Evolutionary conservation across 78 protist genomes (phyloP).

Genomic region (Guillardia theta): DNA sequence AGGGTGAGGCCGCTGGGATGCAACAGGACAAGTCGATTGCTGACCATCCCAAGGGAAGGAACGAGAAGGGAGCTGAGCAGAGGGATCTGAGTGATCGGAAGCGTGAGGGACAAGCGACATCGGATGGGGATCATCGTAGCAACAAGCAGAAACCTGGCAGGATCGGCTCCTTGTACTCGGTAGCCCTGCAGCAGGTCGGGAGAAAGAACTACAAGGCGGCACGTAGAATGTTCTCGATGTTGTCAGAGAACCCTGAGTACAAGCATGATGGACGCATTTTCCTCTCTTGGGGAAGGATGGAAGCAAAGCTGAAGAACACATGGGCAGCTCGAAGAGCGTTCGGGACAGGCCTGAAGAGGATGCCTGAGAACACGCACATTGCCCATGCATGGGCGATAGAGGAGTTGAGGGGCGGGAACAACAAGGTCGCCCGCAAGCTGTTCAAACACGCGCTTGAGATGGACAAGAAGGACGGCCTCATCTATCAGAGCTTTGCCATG

Average conservation of each 20-base stretch:
- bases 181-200: too few species aligned
- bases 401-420: neutral
- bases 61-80: too few species aligned
- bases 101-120: too few species aligned
- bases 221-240: neutral
- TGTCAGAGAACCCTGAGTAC: neutral
- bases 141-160: too few species aligned
- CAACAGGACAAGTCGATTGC: too few species aligned
- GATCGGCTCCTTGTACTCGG: too few species aligned
- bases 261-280: neutral
- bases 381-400: constrained; percentile 16
- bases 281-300: constrained; percentile 9
- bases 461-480: neutral
- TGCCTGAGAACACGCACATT: constrained; percentile 6
- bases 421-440: neutral
- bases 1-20: too few species aligned
- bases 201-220: neutral
- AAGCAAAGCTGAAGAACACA: neutral
- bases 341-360: neutral
- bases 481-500: neutral
- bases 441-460: neutral
- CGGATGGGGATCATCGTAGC: too few species aligned
- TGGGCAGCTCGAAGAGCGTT: neutral
- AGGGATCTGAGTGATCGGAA: too few species aligned
- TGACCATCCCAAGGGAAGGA: too few species aligned